These are phyloP conservation scores for Cladobotryum mycophilum DNA, from an alignment of 2,329 filamentous ascomycete species.

Conservation along the genomic window DNA sequence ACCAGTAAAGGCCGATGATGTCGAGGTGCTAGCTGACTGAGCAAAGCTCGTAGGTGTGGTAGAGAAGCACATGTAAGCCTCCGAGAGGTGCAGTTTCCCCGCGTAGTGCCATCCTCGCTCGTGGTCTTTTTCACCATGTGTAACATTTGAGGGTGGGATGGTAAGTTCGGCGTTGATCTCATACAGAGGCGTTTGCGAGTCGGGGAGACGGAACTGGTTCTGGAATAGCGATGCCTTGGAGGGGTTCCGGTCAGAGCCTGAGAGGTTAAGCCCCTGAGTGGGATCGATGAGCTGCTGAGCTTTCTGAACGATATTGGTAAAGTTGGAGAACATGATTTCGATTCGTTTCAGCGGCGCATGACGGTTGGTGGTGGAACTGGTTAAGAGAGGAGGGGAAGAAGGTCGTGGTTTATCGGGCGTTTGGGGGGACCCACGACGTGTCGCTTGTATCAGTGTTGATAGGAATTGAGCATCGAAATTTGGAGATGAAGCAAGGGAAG, in stretches of 20 bases:
- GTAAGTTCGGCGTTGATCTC: conserved; percentile 96
- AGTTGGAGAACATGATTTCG: conserved; percentile 52
- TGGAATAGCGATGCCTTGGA: conserved; percentile 92
- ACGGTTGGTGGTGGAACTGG: conserved; percentile 19
- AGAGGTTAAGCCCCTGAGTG: conserved; percentile 66
- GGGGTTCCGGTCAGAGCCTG: conserved; percentile 70
- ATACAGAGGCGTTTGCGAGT: conserved; percentile 85
- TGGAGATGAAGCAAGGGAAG: too few relatives aligned
- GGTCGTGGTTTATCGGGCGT: conserved; percentile 3
- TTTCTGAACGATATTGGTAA: conserved; percentile 83
- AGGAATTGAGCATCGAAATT: too few relatives aligned
- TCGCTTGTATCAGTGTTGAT: not conserved
- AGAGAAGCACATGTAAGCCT: conserved; percentile 93
- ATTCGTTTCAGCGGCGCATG: conserved; percentile 32
- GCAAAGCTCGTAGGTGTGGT: conserved; percentile 86
- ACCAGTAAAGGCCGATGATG: conserved; percentile 80
- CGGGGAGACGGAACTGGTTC: conserved; percentile 90
- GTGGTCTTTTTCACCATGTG: conserved; percentile 63
- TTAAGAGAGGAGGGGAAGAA: conserved; percentile 11
- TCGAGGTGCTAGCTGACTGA: conserved; percentile 68
- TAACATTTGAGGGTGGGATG: conserved; percentile 66
- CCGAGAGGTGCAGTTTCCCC: conserved; percentile 88
- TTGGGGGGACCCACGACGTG: not conserved
- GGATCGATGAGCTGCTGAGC: conserved; percentile 93
- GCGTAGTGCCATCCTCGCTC: conserved; percentile 80